Percentiles rank a stretch among this genome's conserved stretches.
Conservation (phyloP, 2,329 filamentous ascomycete genomes). For the Fusarium tupiense region DNA sequence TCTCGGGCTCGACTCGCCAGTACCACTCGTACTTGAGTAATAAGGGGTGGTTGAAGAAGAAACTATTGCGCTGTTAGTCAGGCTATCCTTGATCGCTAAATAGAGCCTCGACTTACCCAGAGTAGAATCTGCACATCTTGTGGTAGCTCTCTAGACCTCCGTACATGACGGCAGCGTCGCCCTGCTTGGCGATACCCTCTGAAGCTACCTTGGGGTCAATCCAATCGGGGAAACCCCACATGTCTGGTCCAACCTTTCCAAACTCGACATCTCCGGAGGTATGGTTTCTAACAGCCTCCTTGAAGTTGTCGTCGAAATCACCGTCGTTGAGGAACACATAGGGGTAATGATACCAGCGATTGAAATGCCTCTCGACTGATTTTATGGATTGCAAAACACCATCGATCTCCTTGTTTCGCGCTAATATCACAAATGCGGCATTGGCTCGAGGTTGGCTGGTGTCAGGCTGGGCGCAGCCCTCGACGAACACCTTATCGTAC, state of each 20-base stretch:
- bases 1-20: constrained; percentile 98
- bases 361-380: constrained; percentile 98
- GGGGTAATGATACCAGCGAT: constrained; percentile 97
- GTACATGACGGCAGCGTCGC: constrained; percentile 98
- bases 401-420: constrained; percentile 94
- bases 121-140: constrained; percentile 99
- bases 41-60: constrained; percentile 97
- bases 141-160: constrained; percentile 99
- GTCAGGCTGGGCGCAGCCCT: constrained; percentile 85
- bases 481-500: constrained; percentile 95
- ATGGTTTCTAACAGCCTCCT: constrained; percentile 86
- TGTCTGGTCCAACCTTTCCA: constrained; percentile 87
- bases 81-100: not conserved
- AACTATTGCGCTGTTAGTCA: constrained; percentile 58
- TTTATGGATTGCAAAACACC: constrained; percentile 97
- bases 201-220: constrained; percentile 92
- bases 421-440: constrained; percentile 93
- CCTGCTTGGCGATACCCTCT: constrained; percentile 96
- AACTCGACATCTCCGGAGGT: constrained; percentile 91
- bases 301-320: constrained; percentile 96
- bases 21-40: constrained; percentile 99
- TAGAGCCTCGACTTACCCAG: constrained; percentile 70
- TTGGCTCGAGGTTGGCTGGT: constrained; percentile 85
- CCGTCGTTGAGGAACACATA: constrained; percentile 99
- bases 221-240: constrained; percentile 99